Conservation (phyloP, 768 basidiomycete species). For the Trametes meyenii region DNA sequence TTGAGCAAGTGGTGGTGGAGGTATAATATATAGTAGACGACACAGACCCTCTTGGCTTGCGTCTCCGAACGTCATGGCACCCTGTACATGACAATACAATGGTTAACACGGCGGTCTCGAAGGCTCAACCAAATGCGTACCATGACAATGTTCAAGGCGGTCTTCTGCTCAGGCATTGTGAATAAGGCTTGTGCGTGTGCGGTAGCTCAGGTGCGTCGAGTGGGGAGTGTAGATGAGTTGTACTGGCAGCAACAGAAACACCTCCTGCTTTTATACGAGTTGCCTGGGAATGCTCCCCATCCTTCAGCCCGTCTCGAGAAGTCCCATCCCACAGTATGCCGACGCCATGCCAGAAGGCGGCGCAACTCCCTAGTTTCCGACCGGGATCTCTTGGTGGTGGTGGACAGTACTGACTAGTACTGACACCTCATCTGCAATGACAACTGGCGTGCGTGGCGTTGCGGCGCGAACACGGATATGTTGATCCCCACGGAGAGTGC, state of each 20-base stretch:
- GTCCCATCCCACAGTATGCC: too few species aligned
- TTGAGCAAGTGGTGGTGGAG: slow-evolving; percentile 8
- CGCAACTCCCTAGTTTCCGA: too few species aligned
- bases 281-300: too few species aligned
- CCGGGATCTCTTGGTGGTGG: too few species aligned
- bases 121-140: slow-evolving; percentile 29
- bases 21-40: neutral
- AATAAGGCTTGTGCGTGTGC: neutral
- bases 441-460: too few species aligned
- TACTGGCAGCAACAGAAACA: neutral
- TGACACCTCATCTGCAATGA: too few species aligned
- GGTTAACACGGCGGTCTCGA: neutral
- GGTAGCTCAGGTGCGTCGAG: neutral
- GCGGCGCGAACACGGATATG: too few species aligned
- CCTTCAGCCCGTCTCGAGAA: too few species aligned
- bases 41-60: slow-evolving; percentile 43
- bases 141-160: slow-evolving; percentile 54
- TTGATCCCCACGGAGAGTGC: too few species aligned
- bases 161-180: slow-evolving; percentile 37
- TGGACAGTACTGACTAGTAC: too few species aligned
- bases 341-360: too few species aligned
- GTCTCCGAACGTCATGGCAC: slow-evolving; percentile 59
- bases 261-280: neutral
- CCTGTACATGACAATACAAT: slow-evolving; percentile 34
- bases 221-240: neutral